Evolutionary conservation across 805 yeast species (phyloP).

Genomic region (Saturnispora zaruensis): DNA sequence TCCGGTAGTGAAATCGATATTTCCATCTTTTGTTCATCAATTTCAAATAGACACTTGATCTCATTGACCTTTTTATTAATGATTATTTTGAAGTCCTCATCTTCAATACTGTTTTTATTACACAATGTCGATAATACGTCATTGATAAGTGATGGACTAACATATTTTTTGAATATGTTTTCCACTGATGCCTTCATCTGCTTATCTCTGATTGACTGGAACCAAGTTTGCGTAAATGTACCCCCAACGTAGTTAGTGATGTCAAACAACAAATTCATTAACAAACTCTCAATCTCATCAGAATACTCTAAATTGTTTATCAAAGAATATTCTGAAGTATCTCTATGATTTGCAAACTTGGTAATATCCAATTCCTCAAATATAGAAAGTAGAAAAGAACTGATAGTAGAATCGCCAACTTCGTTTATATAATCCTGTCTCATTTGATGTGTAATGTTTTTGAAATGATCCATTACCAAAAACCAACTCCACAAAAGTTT

Average conservation of each 20-base stretch:
- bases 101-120: constrained; percentile 22
- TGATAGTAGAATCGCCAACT: constrained; percentile 43
- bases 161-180: constrained; percentile 46
- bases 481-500: constrained; percentile 62
- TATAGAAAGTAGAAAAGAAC: constrained; percentile 42
- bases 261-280: constrained; percentile 44
- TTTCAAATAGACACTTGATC: constrained; percentile 60
- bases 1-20: constrained; percentile 66
- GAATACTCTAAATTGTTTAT: constrained; percentile 13
- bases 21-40: constrained; percentile 84
- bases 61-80: constrained; percentile 56
- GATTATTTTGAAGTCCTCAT: constrained; percentile 47
- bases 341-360: constrained; percentile 15
- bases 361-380: constrained; percentile 39
- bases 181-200: constrained; percentile 55
- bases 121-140: constrained; percentile 40
- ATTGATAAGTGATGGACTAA: constrained; percentile 57
- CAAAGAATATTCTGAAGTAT: constrained; percentile 17
- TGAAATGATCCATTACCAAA: constrained; percentile 52
- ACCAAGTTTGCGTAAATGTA: constrained; percentile 60
- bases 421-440: constrained; percentile 53
- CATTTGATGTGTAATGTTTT: constrained; percentile 55
- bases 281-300: constrained; percentile 32
- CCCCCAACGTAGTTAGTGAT: constrained; percentile 50
- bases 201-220: constrained; percentile 55